Base-by-base conservation (phyloP, 2,329 filamentous ascomycete genomes). In the Colletotrichum tropicicola region DNA sequence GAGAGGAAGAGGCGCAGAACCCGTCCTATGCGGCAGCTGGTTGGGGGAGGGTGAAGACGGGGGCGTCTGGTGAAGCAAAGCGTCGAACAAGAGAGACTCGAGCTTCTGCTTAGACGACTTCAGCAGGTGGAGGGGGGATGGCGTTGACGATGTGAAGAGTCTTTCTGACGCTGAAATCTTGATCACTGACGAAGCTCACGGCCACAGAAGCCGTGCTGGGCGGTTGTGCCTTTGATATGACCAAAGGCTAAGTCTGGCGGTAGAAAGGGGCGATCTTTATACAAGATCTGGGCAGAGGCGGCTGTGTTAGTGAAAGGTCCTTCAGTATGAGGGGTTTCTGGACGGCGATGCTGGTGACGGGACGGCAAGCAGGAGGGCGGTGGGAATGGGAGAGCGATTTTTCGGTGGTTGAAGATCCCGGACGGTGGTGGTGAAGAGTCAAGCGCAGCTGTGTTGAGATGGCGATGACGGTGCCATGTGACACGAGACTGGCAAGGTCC, bases 11-110 rank as follows among this genome's bases (percentile, higher is more conserved):
- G 94, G 92, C 92, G 90, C 88, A 89, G 89, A 91, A 91, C 89
- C 89, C 90, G 92, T 97, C 92, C 93, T 98, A 99, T 99, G 95
- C 96, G 96, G 96, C 96, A 98, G 95, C 93, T 97, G 92, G 88
- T 85, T 82, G 80, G 83, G 82, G 82, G 87, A 81, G 79, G 87
- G 82, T 78, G 83, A 86, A 80, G 85, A 86, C 79, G 80, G 77
- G 72, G 83, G 74, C 68, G 65, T 68, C 70, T 79, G 78, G 77
- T 83, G 78, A 75, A 78, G 77, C 73, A 79, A 78, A 72, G 77
- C 77, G 78, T 85, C 81, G 78, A 86, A 80, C 77, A 85, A 75
- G 72, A 81, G 75, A 72, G 79, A 78, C 74, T 85, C 79, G 81
- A 82, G 76, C 67, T 68, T 68, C 66, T 79, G 75, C 74, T 85